Conservation (phyloP, 805 yeast species). For the Torulaspora delbrueckii region DNA sequence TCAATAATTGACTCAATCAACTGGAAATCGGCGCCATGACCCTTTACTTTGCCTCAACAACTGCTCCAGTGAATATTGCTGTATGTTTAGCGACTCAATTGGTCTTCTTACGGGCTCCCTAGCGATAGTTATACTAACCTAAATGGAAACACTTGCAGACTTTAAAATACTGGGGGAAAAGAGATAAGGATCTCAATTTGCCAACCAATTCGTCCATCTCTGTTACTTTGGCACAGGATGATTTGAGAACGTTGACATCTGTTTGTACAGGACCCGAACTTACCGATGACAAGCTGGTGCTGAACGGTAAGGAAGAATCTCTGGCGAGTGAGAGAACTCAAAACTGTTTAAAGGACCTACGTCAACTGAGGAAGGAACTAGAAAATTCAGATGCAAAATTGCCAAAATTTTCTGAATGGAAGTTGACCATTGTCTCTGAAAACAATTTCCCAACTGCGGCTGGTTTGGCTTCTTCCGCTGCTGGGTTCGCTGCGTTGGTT, state of each 20-base stretch:
- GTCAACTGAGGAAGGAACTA: slow-evolving; percentile 55
- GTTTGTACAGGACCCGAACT: slow-evolving; percentile 63
- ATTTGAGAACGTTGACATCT: slow-evolving; percentile 86
- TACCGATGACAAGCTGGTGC: slow-evolving; percentile 64
- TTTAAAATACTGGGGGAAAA: slow-evolving; percentile 97
- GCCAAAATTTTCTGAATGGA: slow-evolving; percentile 59
- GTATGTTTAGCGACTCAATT: slow-evolving; percentile 35
- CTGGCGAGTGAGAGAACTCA: slow-evolving; percentile 57
- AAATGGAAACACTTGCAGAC: slow-evolving; percentile 43
- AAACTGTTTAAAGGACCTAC: slow-evolving; percentile 72
- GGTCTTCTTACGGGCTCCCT: neutral
- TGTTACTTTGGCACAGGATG: slow-evolving; percentile 87
- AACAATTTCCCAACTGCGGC: slow-evolving; percentile 99
- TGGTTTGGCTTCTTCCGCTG: slow-evolving; percentile 96
- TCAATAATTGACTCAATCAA: neutral
- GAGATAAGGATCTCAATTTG: slow-evolving; percentile 79
- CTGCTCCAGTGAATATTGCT: slow-evolving; percentile 98
- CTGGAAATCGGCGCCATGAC: slow-evolving; percentile 35
- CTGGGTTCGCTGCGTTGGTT: slow-evolving; percentile 96
- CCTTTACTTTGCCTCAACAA: slow-evolving; percentile 69
- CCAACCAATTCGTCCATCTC: slow-evolving; percentile 97
- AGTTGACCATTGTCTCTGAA: slow-evolving; percentile 78
- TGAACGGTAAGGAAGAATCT: slow-evolving; percentile 80
- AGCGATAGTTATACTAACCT: neutral
- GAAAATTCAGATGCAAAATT: slow-evolving; percentile 51